These are phyloP conservation scores for Plantago ovata DNA, from an alignment of 257 asterid genomes.

Conservation along the genomic window DNA sequence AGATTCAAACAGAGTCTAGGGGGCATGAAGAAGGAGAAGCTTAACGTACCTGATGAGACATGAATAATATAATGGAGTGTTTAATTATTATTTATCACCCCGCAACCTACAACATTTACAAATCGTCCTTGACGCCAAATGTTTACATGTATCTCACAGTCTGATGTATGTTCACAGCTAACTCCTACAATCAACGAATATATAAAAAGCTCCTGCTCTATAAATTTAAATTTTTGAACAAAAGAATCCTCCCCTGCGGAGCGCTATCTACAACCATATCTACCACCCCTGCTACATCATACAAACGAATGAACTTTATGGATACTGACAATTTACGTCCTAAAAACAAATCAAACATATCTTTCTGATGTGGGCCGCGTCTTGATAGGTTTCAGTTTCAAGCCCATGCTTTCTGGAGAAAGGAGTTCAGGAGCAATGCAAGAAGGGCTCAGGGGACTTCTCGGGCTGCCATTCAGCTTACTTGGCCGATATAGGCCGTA, in stretches of 20 bases:
- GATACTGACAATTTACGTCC: neutral
- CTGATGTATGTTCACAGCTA: conserved; percentile 3
- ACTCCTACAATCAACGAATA: conserved; percentile 15
- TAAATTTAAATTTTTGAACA: conserved; percentile 2
- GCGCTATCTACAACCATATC: conserved; percentile 14
- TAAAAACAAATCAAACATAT: neutral
- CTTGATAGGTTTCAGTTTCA: conserved; percentile 63
- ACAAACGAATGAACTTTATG: conserved; percentile 8
- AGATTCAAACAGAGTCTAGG: too few relatives aligned
- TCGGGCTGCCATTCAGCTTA: conserved; percentile 50
- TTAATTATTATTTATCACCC: neutral
- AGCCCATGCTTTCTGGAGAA: conserved; percentile 76
- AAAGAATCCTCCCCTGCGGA: conserved; percentile 6
- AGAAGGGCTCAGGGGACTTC: conserved; percentile 70
- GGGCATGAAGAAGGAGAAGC: too few relatives aligned
- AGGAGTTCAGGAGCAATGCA: conserved; percentile 63
- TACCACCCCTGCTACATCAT: neutral
- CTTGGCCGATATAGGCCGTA: conserved; percentile 54
- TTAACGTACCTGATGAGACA: too few relatives aligned
- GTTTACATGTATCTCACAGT: neutral
- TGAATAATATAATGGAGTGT: conserved; percentile 1
- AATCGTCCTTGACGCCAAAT: neutral
- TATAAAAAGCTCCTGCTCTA: neutral
- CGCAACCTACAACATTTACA: conserved; percentile 1
- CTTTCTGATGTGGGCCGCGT: conserved; percentile 23